Conservation (phyloP, 495 filamentous ascomycete genomes). For the Tetracladium setigerum region DNA sequence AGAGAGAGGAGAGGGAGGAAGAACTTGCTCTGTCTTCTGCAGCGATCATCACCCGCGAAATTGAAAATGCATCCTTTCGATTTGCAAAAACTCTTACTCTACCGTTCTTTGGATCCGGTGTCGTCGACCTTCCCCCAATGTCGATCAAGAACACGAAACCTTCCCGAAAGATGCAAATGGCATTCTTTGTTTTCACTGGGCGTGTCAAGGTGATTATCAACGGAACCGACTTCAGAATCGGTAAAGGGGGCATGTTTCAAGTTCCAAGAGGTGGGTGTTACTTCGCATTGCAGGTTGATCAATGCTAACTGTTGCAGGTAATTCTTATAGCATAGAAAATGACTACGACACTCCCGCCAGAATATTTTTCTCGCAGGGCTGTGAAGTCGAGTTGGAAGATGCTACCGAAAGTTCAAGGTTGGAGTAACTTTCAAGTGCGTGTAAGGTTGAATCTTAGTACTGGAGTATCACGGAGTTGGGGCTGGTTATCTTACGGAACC, state of each 20-base stretch:
- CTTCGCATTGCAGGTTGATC: not conserved
- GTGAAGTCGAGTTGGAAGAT: slow-evolving; percentile 34
- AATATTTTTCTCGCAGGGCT: slow-evolving; percentile 82
- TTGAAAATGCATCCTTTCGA: slow-evolving; percentile 66
- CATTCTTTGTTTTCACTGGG: slow-evolving; percentile 80
- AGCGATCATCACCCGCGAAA: slow-evolving; percentile 67
- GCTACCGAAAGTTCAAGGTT: not conserved
- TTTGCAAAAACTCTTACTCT: slow-evolving; percentile 82
- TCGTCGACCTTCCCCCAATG: slow-evolving; percentile 79
- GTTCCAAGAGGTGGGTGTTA: slow-evolving; percentile 78
- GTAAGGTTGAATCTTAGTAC: not conserved
- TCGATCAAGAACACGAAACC: slow-evolving; percentile 84
- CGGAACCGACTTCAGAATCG: slow-evolving; percentile 74
- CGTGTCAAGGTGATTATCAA: slow-evolving; percentile 69
- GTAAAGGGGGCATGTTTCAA: slow-evolving; percentile 83
- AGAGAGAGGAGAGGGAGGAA: slow-evolving; percentile 41
- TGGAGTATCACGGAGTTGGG: not conserved
- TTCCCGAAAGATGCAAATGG: slow-evolving; percentile 87
- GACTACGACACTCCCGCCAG: slow-evolving; percentile 55
- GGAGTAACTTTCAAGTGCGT: not conserved
- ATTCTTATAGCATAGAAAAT: slow-evolving; percentile 78
- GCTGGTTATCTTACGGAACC: not conserved
- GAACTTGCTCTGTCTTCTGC: slow-evolving; percentile 68
- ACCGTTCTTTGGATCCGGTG: slow-evolving; percentile 78
- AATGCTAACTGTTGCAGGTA: slow-evolving; percentile 44